Evolutionary conservation across 768 basidiomycete species (phyloP).

Genomic region (Mrakia frigida): DNA sequence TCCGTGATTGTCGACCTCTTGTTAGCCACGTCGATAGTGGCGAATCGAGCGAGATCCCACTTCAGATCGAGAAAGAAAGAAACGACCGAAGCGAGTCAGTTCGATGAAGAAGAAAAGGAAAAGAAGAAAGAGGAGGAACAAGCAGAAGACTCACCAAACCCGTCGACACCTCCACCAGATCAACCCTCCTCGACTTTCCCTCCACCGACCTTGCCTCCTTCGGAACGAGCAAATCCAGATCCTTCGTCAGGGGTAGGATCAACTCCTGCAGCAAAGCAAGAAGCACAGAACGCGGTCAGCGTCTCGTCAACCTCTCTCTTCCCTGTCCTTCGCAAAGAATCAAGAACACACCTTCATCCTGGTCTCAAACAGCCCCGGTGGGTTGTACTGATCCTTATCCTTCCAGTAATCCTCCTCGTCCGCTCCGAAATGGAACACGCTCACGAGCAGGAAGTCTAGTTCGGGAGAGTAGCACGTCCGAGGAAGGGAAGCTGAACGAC

Average conservation of each 20-base stretch:
- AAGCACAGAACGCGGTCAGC: neutral
- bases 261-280: neutral
- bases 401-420: conserved; percentile 35
- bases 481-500: conserved; percentile 24
- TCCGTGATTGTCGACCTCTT: conserved; percentile 28
- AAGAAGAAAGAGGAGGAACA: neutral
- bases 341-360: conserved; percentile 15
- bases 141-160: conserved; percentile 26
- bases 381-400: conserved; percentile 32
- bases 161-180: conserved; percentile 29
- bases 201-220: neutral
- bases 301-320: no score
- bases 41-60: conserved; percentile 33
- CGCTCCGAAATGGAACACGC: conserved; percentile 38
- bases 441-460: conserved; percentile 37
- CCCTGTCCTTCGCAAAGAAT: neutral
- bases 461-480: conserved; percentile 36
- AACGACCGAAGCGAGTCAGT: no score
- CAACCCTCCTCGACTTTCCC: conserved; percentile 17
- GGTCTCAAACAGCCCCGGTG: conserved; percentile 22
- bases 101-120: neutral
- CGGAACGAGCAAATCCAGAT: conserved; percentile 23
- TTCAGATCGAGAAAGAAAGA: no score
- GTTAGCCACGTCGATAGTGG: conserved; percentile 23
- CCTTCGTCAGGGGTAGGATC: conserved; percentile 8